Conservation (phyloP, 2,329 filamentous ascomycete genomes). For the Teratosphaeria zuluensis region DNA sequence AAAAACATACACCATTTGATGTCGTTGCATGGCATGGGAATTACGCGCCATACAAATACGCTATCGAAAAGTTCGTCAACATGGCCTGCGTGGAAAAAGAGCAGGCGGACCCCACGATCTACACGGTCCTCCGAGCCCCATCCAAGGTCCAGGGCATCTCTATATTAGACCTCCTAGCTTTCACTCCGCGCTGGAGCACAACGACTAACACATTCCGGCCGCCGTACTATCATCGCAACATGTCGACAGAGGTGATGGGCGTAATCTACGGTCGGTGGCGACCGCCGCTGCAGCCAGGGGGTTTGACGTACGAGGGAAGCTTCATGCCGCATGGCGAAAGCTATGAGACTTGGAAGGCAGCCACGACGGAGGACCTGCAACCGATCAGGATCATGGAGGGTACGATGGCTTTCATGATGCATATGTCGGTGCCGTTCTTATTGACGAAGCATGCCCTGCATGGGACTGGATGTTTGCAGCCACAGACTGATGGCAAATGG, state of each 20-base stretch:
- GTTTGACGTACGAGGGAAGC: conserved; percentile 8
- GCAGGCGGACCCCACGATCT: conserved; percentile 56
- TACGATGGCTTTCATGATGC: conserved; percentile 9
- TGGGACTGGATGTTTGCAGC: conserved; percentile 5
- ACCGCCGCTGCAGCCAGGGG: conserved; percentile 5
- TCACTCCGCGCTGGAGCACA: conserved; percentile 60
- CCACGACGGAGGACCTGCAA: not conserved
- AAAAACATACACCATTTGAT: conserved; percentile 58
- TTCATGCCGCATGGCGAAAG: conserved; percentile 13
- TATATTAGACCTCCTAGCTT: conserved; percentile 59
- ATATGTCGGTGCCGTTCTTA: conserved; percentile 5
- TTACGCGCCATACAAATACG: conserved; percentile 49
- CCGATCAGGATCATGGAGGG: conserved; percentile 7
- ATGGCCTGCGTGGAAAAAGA: conserved; percentile 48
- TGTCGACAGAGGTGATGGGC: conserved; percentile 47
- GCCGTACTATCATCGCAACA: conserved; percentile 62
- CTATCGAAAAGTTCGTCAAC: conserved; percentile 46
- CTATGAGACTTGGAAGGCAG: conserved; percentile 5
- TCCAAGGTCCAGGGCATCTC: conserved; percentile 42
- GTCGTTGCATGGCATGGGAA: conserved; percentile 61
- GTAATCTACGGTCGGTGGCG: not conserved
- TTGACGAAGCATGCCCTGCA: conserved; percentile 6
- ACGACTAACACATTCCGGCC: conserved; percentile 59
- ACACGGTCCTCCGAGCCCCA: conserved; percentile 53
- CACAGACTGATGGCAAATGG: conserved; percentile 3